phyloP scores from a whole-genome alignment of 2,329 filamentous ascomycete species.

The Alternaria brassicicola region DNA sequence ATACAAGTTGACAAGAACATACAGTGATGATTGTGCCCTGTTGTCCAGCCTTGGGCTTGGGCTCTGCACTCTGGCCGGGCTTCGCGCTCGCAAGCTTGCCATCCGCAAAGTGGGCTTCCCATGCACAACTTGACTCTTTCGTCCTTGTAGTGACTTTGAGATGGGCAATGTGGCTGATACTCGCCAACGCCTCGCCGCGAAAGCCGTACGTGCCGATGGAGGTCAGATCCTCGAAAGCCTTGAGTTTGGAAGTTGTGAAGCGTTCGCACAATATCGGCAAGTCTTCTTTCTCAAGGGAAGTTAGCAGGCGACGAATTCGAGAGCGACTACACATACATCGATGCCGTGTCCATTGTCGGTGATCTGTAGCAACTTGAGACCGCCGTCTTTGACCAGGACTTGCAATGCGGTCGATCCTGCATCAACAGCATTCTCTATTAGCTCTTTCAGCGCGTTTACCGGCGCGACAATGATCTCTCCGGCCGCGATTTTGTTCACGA shows the following conservation, averaged over 20 bases:
- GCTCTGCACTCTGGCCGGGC: slow-evolving; percentile 83
- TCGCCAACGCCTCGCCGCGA: slow-evolving; percentile 91
- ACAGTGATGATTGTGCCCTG: slow-evolving; percentile 91
- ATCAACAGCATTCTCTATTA: slow-evolving; percentile 97
- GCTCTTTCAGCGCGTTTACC: slow-evolving; percentile 92
- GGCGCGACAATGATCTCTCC: slow-evolving; percentile 98
- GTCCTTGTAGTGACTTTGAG: slow-evolving; percentile 94
- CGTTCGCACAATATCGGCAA: slow-evolving; percentile 90
- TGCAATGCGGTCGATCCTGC: slow-evolving; percentile 93
- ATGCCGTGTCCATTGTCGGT: slow-evolving; percentile 98
- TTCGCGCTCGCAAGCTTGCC: slow-evolving; percentile 83
- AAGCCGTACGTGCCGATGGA: slow-evolving; percentile 98
- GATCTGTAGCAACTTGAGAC: slow-evolving; percentile 92
- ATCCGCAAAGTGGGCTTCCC: slow-evolving; percentile 85
- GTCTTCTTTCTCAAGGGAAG: slow-evolving; percentile 74
- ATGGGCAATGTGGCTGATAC: slow-evolving; percentile 98
- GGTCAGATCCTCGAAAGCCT: slow-evolving; percentile 87
- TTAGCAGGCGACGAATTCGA: slow-evolving; percentile 13
- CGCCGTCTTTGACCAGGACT: slow-evolving; percentile 91
- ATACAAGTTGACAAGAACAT: slow-evolving; percentile 21
- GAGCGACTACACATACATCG: slow-evolving; percentile 64
- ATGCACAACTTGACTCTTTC: slow-evolving; percentile 83
- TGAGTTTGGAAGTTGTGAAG: slow-evolving; percentile 96
- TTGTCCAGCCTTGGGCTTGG: slow-evolving; percentile 84
- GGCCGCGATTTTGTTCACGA: slow-evolving; percentile 98